A percentile compares a stretch with the other conserved stretches of the same genome.
Conservation (phyloP, 1,284 basidiomycete genomes). For the Marasmius sp. region DNA sequence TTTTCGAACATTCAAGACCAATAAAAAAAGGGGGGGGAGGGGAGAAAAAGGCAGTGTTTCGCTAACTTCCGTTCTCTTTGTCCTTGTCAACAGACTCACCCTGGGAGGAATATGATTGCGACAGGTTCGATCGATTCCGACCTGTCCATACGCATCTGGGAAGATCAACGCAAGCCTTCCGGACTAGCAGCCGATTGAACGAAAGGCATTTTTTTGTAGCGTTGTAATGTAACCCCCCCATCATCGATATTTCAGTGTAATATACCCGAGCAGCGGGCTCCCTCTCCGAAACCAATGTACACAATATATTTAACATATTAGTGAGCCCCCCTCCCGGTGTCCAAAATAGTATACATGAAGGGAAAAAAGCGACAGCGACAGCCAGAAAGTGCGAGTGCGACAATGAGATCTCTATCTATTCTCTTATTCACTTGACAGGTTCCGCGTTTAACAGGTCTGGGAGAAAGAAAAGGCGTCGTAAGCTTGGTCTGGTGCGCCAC, state of each 20-base stretch:
- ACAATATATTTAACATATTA: background rate
- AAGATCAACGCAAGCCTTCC: conserved; percentile 38
- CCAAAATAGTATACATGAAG: conserved; percentile 11
- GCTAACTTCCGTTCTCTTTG: conserved; percentile 2
- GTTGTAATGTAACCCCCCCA: background rate
- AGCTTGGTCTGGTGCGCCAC: background rate
- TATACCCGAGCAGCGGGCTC: background rate
- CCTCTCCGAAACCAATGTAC: too few relatives aligned
- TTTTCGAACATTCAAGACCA: background rate
- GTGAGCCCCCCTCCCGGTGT: background rate
- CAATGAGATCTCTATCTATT: background rate
- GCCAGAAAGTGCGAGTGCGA: conserved; percentile 1
- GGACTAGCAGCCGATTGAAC: background rate
- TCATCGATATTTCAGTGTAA: background rate
- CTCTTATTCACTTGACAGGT: conserved; percentile 48
- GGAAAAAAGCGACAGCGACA: too few relatives aligned
- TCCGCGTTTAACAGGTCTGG: conserved; percentile 66
- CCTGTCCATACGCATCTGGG: conserved; percentile 77
- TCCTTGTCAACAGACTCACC: conserved; percentile 61
- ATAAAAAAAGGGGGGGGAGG: background rate
- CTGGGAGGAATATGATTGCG: conserved; percentile 80
- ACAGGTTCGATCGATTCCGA: conserved; percentile 83
- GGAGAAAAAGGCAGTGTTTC: too few relatives aligned
- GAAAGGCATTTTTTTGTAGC: background rate
- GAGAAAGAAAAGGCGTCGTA: background rate